Conservation (phyloP, 306 rosid genomes). For the Gastrolobium villosum region DNA sequence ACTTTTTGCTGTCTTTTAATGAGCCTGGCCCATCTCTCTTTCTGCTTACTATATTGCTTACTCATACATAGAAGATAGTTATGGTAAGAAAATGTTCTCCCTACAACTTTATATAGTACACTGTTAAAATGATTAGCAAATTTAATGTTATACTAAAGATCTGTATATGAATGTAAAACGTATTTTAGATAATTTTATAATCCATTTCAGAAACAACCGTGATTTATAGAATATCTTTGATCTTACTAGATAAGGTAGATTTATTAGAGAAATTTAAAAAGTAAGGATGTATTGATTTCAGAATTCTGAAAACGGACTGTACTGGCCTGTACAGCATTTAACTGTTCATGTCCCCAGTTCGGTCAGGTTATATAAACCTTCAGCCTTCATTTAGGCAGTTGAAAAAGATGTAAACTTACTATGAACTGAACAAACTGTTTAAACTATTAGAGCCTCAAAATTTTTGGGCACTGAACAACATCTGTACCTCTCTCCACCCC, state of each 20-base stretch:
- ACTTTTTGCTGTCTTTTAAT: constrained; percentile 24
- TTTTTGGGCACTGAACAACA: not conserved
- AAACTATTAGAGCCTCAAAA: not conserved
- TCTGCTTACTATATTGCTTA: constrained; percentile 13
- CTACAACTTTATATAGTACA: not conserved
- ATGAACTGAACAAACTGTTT: not conserved
- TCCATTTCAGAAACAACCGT: not conserved
- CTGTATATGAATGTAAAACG: not conserved
- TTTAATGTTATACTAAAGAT: not conserved
- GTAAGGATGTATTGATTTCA: not conserved
- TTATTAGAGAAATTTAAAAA: not conserved
- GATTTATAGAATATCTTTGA: not conserved
- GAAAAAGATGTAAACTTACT: not conserved
- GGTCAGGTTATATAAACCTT: not conserved
- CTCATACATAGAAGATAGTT: constrained; percentile 25
- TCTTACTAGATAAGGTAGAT: too few species aligned
- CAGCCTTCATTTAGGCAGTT: not conserved
- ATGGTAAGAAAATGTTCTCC: constrained; percentile 34
- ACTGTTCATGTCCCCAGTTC: not conserved
- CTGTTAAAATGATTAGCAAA: constrained; percentile 29
- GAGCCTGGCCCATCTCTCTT: constrained; percentile 15
- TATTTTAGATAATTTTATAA: not conserved
- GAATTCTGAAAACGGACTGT: not conserved
- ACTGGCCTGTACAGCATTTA: not conserved
- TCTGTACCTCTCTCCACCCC: not conserved